phyloP scores from a whole-genome alignment of 2,329 filamentous ascomycete species.

The Purpureocillium lavendulum region DNA sequence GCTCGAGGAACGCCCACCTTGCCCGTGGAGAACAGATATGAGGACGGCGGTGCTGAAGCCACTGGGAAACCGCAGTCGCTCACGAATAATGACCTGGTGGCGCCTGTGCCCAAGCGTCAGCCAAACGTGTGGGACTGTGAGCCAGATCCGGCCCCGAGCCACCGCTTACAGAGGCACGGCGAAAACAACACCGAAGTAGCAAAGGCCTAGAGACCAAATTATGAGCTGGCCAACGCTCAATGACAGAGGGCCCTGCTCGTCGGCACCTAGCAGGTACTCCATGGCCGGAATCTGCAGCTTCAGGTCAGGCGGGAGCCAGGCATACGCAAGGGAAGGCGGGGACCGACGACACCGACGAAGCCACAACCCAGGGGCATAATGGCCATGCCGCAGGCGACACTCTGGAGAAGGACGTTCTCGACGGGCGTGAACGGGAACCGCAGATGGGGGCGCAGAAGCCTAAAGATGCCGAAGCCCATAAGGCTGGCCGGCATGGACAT shows the following conservation, averaged over 20 bases:
- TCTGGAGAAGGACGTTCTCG: constrained; percentile 95
- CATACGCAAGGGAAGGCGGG: not conserved
- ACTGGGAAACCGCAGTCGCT: constrained; percentile 88
- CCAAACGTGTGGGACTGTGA: not conserved
- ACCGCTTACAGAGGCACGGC: constrained; percentile 69
- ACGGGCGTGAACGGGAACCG: constrained; percentile 82
- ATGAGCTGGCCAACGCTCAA: constrained; percentile 71
- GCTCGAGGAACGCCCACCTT: constrained; percentile 23
- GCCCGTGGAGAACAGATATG: constrained; percentile 80
- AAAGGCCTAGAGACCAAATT: constrained; percentile 85
- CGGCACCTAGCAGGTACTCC: constrained; percentile 70
- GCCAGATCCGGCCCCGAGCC: not conserved
- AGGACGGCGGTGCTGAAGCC: constrained; percentile 92
- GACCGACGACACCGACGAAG: constrained; percentile 75
- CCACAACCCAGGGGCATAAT: constrained; percentile 96
- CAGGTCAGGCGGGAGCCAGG: not conserved
- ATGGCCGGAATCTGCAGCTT: constrained; percentile 64
- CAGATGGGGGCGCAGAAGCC: constrained; percentile 63
- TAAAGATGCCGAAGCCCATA: constrained; percentile 92
- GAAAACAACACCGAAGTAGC: constrained; percentile 95
- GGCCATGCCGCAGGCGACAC: constrained; percentile 87
- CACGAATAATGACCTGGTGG: constrained; percentile 84
- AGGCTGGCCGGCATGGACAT: constrained; percentile 97
- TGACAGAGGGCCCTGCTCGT: constrained; percentile 70
- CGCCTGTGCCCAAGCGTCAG: constrained; percentile 32